Percentiles rank a stretch among this genome's conserved stretches.
Conservation (phyloP, 2,329 filamentous ascomycete species). For the Aspergillus hortae region DNA sequence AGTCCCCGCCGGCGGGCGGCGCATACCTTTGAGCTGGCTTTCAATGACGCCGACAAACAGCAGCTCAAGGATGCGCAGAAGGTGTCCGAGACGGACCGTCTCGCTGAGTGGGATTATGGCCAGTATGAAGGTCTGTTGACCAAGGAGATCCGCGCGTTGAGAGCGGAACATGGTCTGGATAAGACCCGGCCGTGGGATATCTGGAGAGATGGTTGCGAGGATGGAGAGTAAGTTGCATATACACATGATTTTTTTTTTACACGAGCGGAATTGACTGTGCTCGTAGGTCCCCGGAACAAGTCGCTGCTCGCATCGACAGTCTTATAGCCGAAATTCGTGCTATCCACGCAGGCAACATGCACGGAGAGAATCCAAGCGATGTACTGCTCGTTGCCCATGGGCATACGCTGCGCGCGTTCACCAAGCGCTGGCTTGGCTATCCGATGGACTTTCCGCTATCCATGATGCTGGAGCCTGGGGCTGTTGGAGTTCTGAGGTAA, state of each 20-base stretch:
- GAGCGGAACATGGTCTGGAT: constrained; percentile 49
- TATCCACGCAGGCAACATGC: constrained; percentile 40
- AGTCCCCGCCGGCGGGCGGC: constrained; percentile 50
- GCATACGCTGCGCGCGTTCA: constrained; percentile 45
- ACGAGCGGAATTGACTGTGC: not conserved
- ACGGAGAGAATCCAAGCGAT: constrained; percentile 38
- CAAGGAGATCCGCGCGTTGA: constrained; percentile 47
- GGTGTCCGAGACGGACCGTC: constrained; percentile 48
- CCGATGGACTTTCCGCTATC: constrained; percentile 38
- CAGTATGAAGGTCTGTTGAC: constrained; percentile 58
- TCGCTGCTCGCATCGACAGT: constrained; percentile 40
- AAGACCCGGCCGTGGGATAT: constrained; percentile 52
- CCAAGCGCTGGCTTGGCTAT: constrained; percentile 46
- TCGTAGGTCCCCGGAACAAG: constrained; percentile 31
- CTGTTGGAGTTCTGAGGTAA: constrained; percentile 41
- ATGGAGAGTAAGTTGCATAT: constrained; percentile 46
- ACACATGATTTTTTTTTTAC: not conserved
- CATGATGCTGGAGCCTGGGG: constrained; percentile 46
- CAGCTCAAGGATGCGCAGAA: constrained; percentile 22
- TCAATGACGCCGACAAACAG: constrained; percentile 26
- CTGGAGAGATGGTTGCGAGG: constrained; percentile 57
- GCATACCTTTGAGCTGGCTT: constrained; percentile 48
- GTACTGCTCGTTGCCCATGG: constrained; percentile 42
- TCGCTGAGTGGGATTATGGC: constrained; percentile 63
- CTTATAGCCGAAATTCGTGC: constrained; percentile 41